Evolutionary conservation across 2,329 filamentous ascomycete species (phyloP).

Genomic region (Pseudogymnoascus sp.): DNA sequence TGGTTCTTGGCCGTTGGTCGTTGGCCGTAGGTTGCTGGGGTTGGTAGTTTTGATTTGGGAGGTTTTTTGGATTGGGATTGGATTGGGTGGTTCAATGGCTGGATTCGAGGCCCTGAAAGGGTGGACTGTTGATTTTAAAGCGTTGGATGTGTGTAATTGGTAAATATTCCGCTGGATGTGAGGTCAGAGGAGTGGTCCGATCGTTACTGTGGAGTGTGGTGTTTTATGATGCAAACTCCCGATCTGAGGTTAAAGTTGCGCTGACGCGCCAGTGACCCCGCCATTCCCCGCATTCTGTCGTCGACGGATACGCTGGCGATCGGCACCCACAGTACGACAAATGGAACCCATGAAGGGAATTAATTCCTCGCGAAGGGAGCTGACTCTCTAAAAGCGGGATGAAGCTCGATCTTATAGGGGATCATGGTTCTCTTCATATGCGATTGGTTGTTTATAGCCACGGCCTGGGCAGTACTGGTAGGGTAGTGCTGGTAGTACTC

Average conservation of each 20-base stretch:
- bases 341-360: background rate
- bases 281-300: slow-evolving; percentile 1
- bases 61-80: background rate
- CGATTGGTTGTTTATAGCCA: background rate
- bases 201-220: background rate
- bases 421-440: background rate
- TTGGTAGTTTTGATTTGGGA: background rate
- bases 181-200: background rate
- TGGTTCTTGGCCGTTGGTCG: background rate
- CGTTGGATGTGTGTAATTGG: background rate
- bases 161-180: background rate
- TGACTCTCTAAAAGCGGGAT: background rate
- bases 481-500: background rate
- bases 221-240: background rate
- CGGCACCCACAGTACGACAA: background rate
- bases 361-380: background rate
- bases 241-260: background rate
- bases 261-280: background rate
- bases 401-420: background rate
- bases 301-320: background rate
- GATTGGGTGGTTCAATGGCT: background rate
- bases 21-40: background rate
- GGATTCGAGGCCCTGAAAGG: background rate
- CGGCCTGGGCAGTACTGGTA: background rate
- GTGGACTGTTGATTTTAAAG: background rate